Evolutionary conservation across 352 stramenopile genomes (phyloP).

Genomic region (Plasmopara viticola): DNA sequence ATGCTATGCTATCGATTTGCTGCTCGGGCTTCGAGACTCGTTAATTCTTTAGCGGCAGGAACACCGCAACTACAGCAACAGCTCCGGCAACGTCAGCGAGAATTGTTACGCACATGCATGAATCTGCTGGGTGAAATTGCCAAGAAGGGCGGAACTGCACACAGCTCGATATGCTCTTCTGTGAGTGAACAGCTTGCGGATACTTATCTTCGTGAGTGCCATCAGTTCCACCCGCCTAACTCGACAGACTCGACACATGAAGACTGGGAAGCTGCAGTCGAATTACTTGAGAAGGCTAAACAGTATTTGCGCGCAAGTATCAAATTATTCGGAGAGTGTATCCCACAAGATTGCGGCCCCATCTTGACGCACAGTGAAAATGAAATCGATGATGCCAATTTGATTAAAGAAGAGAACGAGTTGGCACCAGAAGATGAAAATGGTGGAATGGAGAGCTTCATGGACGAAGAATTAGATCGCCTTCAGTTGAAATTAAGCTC

Average conservation of each 20-base stretch:
- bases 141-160: slow-evolving; percentile 43
- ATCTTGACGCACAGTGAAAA: slow-evolving; percentile 28
- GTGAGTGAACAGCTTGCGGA: slow-evolving; percentile 79
- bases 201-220: slow-evolving; percentile 67
- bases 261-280: slow-evolving; percentile 20
- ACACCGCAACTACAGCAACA: slow-evolving; percentile 53
- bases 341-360: slow-evolving; percentile 26
- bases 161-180: slow-evolving; percentile 73
- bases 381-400: slow-evolving; percentile 11
- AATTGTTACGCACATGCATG: slow-evolving; percentile 72
- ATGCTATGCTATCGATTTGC: slow-evolving; percentile 87
- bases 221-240: slow-evolving; percentile 18
- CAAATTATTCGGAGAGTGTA: slow-evolving; percentile 61
- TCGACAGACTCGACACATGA: slow-evolving; percentile 4
- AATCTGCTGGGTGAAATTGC: slow-evolving; percentile 68
- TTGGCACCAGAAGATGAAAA: slow-evolving; percentile 20
- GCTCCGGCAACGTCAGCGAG: slow-evolving; percentile 64
- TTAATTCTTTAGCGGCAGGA: slow-evolving; percentile 50
- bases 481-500: slow-evolving; percentile 75
- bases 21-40: slow-evolving; percentile 55
- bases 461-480: slow-evolving; percentile 68
- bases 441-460: slow-evolving; percentile 55
- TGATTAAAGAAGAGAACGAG: slow-evolving; percentile 14
- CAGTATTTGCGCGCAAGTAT: slow-evolving; percentile 67
- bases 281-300: slow-evolving; percentile 48